These are phyloP conservation scores for Sphagnum contortum DNA, from an alignment of 225 moss, liverwort and hornwort genomes.

Conservation along the genomic window DNA sequence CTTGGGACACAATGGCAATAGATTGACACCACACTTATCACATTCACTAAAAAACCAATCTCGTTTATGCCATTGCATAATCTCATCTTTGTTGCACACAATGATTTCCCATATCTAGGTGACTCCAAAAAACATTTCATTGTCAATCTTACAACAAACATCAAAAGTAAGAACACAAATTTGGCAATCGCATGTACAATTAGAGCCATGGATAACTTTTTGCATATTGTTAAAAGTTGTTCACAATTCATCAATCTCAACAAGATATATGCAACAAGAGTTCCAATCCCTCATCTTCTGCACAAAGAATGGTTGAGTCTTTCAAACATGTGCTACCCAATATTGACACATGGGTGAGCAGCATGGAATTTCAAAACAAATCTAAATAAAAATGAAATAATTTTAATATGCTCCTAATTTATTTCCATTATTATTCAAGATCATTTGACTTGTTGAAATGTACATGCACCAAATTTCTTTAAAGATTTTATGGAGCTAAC, in stretches of 20 bases:
- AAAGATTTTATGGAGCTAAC: no score
- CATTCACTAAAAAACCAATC: slow-evolving; percentile 1
- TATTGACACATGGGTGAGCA: not conserved
- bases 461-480: no score
- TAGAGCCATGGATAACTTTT: not conserved
- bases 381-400: not conserved
- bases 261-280: slow-evolving; percentile 4
- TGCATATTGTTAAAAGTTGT: not conserved
- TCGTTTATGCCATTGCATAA: not conserved
- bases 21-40: not conserved
- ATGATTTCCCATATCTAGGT: not conserved
- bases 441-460: no score
- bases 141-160: not conserved
- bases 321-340: not conserved
- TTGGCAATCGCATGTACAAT: not conserved
- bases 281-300: not conserved
- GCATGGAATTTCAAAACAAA: not conserved
- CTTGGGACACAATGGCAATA: not conserved
- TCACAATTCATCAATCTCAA: slow-evolving; percentile 1
- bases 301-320: not conserved
- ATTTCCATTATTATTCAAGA: no score
- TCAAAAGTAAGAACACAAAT: not conserved
- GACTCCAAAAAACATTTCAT: not conserved
- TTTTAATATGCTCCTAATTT: no score
- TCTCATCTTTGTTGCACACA: not conserved